Evolutionary conservation across 73 alveolate genomes (phyloP).

Genomic region (Halteria grandinella): DNA sequence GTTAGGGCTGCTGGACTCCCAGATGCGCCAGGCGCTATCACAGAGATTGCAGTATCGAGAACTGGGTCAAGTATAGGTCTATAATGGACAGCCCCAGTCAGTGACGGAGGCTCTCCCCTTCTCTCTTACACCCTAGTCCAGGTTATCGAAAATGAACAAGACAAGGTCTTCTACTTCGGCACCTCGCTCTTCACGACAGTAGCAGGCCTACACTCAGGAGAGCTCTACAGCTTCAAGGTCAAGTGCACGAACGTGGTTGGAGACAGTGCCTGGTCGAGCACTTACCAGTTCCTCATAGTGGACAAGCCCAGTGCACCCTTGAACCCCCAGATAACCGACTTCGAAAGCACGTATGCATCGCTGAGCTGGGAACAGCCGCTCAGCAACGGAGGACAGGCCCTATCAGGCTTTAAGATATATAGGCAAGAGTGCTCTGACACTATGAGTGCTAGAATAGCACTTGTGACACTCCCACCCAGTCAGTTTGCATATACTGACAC

Average conservation of each 20-base stretch:
- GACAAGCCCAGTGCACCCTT: constrained; percentile 76
- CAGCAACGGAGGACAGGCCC: constrained; percentile 63
- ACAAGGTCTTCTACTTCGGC: constrained; percentile 62
- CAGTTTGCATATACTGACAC: constrained; percentile 55
- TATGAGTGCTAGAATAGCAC: constrained; percentile 12
- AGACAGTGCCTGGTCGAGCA: constrained; percentile 50
- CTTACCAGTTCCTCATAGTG: constrained; percentile 56
- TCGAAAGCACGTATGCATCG: constrained; percentile 45
- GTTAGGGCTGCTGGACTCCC: constrained; percentile 77
- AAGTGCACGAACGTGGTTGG: constrained; percentile 73
- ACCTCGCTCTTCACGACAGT: constrained; percentile 44
- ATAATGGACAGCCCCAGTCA: constrained; percentile 73
- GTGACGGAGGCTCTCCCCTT: constrained; percentile 71
- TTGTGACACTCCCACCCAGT: constrained; percentile 33
- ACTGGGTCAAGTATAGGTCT: constrained; percentile 50
- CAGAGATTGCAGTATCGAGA: constrained; percentile 52
- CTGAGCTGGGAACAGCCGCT: constrained; percentile 79
- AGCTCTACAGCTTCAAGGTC: constrained; percentile 61
- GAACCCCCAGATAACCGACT: constrained; percentile 37
- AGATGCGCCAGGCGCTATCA: constrained; percentile 63
- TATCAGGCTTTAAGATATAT: constrained; percentile 61
- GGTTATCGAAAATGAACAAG: constrained; percentile 52
- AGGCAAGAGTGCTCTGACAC: constrained; percentile 43
- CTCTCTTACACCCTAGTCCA: constrained; percentile 65
- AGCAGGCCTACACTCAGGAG: constrained; percentile 62